Percentiles rank a stretch among this genome's conserved stretches.
These are phyloP conservation scores for Malus hybrid DNA, from an alignment of 331 rosid species.

Conservation along the genomic window DNA sequence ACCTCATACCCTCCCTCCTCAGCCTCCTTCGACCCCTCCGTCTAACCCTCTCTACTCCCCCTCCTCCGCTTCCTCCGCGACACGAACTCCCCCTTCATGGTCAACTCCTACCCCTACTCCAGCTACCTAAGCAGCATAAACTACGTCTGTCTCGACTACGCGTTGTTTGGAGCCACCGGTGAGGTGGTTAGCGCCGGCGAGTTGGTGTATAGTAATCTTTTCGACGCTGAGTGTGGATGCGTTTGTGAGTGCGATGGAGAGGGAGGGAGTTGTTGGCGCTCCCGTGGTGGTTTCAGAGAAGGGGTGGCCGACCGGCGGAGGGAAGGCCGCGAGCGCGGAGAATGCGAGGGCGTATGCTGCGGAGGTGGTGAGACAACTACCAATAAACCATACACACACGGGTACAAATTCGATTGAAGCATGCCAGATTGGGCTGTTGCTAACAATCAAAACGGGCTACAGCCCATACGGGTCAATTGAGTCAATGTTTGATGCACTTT, in stretches of 20 bases:
- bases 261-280: constrained; percentile 13
- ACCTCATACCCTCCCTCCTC: constrained; percentile 4
- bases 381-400: background rate
- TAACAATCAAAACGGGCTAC: background rate
- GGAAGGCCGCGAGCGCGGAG: constrained; percentile 7
- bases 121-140: constrained; percentile 10
- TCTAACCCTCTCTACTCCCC: background rate
- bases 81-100: constrained; percentile 22
- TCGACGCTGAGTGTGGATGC: constrained; percentile 21
- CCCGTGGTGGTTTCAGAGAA: too few species aligned
- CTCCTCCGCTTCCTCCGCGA: constrained; percentile 13
- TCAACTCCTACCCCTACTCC: constrained; percentile 26
- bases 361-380: constrained; percentile 11
- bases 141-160: constrained; percentile 15
- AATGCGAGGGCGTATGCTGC: constrained; percentile 13
- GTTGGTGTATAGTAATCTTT: constrained; percentile 7
- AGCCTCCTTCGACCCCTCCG: constrained; percentile 8
- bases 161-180: background rate
- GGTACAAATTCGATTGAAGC: background rate
- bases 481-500: too few species aligned
- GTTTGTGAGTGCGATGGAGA: constrained; percentile 30
- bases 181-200: background rate
- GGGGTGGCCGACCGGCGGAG: constrained; percentile 26
- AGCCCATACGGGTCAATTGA: background rate
- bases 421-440: background rate